Percentiles rank a stretch among this genome's conserved stretches.
These are phyloP conservation scores for Asclepias syriaca DNA, from an alignment of 257 asterid genomes.

Conservation along the genomic window DNA sequence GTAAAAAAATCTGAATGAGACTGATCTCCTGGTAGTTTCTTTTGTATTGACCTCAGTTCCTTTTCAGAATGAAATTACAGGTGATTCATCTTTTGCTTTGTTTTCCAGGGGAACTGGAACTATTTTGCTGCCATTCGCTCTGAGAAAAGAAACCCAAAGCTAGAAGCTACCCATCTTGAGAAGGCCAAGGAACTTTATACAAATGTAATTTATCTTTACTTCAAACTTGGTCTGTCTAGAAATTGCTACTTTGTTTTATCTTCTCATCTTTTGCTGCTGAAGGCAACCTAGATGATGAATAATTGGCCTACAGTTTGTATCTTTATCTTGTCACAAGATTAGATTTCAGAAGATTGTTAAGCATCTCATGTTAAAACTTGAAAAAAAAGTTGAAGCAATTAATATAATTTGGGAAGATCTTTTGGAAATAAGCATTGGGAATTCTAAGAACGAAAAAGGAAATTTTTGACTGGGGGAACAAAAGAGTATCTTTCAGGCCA, in stretches of 20 bases:
- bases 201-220: conserved; percentile 44
- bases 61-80: conserved; percentile 11
- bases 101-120: conserved; percentile 89
- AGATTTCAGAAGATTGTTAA: not conserved
- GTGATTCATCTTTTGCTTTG: conserved; percentile 24
- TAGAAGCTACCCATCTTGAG: conserved; percentile 96
- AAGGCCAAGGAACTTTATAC: conserved; percentile 96
- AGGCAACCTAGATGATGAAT: not conserved
- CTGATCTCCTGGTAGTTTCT: not conserved
- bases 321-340: not conserved
- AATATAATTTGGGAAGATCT: not conserved
- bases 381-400: not conserved
- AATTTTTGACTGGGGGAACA: not conserved
- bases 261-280: not conserved
- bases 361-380: not conserved
- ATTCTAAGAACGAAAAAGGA: not conserved
- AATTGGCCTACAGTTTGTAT: not conserved
- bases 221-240: conserved; percentile 11
- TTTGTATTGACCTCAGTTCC: conserved; percentile 9
- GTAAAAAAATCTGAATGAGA: not conserved
- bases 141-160: conserved; percentile 88
- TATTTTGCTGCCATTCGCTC: conserved; percentile 60
- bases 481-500: not conserved
- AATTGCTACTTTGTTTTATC: not conserved
- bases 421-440: not conserved